Evolutionary conservation across 2,329 filamentous ascomycete species (phyloP), one percentile per base, ranked within the genome.

Genomic region (Mollisia scopiformis): DNA sequence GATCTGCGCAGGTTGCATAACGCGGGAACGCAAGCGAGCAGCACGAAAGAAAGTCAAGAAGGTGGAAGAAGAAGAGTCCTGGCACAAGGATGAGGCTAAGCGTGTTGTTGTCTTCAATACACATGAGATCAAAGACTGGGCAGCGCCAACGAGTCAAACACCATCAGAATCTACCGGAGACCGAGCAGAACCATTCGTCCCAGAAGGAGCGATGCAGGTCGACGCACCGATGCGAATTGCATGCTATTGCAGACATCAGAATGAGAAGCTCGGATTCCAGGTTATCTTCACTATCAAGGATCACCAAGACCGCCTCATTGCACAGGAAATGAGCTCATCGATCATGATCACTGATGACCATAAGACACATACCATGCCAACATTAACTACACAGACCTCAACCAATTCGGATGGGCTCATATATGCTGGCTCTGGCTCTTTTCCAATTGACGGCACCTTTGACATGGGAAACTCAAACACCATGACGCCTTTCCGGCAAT

Each of bases 321-420:
- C 92, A 6, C 94, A 99, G 76, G 87, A 88, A 55, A 89, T 97
- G 66, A 92, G 92, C 21, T 88, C 89, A 58, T 91, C 92, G 0
- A 96, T 98, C 66, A 94, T 97, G 84, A 97, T 98, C 65, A 98
- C 95, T 1, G 94, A 99, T 73, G 94, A 99, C 72, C 94, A 98
- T 79, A 98, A 98, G 79, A 97, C 92, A 7, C 90, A 92, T 69
- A 75, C 77, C 60, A 75, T 81, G 54, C 76, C 80, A 54, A 55
- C 73, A 49, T 65, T 72, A 41, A 62, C 69, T 23, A 68, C 71
- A 25, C 69, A 67, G 64, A 70, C 68, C 37, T 65, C 74, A 69
- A 59, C 62, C 68, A 46, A 67, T 35, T 62, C 64, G 53, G 69
- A 78, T 70, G 54, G 71, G 66, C 75, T 60, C 66, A 71, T 59